Evolutionary conservation across 495 filamentous ascomycete species (phyloP), one percentile per base, ranked within the genome.

Genomic region (Evernia prunastri): DNA sequence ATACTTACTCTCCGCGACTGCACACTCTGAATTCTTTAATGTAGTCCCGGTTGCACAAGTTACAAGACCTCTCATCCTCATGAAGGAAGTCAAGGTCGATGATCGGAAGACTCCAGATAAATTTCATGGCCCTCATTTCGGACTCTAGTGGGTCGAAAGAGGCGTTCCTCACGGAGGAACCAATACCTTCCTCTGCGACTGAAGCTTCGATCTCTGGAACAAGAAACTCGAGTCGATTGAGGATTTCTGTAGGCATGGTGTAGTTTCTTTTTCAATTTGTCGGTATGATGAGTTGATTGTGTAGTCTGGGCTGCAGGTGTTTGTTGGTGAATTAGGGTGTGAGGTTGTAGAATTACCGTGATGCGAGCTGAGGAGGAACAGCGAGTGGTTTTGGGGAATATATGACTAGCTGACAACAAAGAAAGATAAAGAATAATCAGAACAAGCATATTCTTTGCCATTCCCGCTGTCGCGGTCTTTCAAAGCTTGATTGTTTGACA

Each of bases 241-340:
- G 37, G 4, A 58, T 58, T 25, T 58, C 56, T n/a, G 56, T 18
- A 8, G 56, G 56, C 56, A 58, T 58, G 33, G 33, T 58, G 10
- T 58, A 27, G 56, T 39, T 6, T 36, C 39, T 20, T n/a, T 37
- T 39, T n/a, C n/a, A n/a, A 4, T 17, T 31, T 31, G 49, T 31
- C 0, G 49, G 18, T 8, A 53, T 31, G 49, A 51, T 18, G 49
- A 53, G 49, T 27, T 29, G 25, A 18, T 29, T 6, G 10, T 27
- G 45, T 27, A 15, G 5, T 58, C 17, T 37, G 25, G 23, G 5
- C 23, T 29, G 51, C 25, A 29, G n/a, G 23, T 17, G 4, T 15
- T 23, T 1, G 13, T 18, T 29, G 13, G 9, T 18, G 25, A 0
- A 25, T 25, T 23, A 51, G 47, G 13, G 17, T 53, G 49, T n/a